phyloP scores from a whole-genome alignment of 305 asterid genomes.

The Stenogyne calaminthoides region DNA sequence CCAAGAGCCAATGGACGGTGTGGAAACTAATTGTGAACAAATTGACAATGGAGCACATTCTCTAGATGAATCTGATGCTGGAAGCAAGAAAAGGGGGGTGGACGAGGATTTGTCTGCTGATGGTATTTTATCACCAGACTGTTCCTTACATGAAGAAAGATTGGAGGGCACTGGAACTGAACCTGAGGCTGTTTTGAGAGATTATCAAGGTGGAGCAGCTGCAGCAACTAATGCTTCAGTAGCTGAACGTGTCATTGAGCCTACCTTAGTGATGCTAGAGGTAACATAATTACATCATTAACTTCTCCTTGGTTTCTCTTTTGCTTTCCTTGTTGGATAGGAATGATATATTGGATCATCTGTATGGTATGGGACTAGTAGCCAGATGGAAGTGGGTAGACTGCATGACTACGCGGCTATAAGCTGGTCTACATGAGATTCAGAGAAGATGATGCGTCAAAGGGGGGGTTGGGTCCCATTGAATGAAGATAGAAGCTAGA shows the following conservation, averaged over 20 bases:
- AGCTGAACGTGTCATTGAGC: constrained; percentile 93
- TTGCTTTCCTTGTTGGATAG: not conserved
- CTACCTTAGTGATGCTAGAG: constrained; percentile 99
- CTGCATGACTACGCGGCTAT: constrained; percentile 3
- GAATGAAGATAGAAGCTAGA: not conserved
- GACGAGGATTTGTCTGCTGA: constrained; percentile 69
- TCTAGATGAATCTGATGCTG: constrained; percentile 77
- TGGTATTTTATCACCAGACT: constrained; percentile 57
- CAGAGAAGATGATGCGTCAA: not conserved
- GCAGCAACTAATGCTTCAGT: constrained; percentile 82
- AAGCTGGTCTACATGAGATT: constrained; percentile 9
- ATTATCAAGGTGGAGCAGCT: constrained; percentile 67
- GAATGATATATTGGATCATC: constrained; percentile 8
- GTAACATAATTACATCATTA: constrained; percentile 46
- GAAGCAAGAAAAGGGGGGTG: constrained; percentile 77
- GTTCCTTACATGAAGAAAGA: constrained; percentile 67
- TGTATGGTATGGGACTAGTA: constrained; percentile 21
- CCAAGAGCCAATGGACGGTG: constrained; percentile 68
- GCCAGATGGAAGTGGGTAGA: constrained; percentile 15
- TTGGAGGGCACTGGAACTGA: constrained; percentile 57
- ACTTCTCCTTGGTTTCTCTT: constrained; percentile 23
- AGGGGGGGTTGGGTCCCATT: constrained; percentile 14
- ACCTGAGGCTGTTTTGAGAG: constrained; percentile 58
- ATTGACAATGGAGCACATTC: constrained; percentile 54
- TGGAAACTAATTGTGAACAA: constrained; percentile 78